phyloP scores from a whole-genome alignment of 2,329 filamentous ascomycete genomes.

The Tolypocladium pustulatum region DNA sequence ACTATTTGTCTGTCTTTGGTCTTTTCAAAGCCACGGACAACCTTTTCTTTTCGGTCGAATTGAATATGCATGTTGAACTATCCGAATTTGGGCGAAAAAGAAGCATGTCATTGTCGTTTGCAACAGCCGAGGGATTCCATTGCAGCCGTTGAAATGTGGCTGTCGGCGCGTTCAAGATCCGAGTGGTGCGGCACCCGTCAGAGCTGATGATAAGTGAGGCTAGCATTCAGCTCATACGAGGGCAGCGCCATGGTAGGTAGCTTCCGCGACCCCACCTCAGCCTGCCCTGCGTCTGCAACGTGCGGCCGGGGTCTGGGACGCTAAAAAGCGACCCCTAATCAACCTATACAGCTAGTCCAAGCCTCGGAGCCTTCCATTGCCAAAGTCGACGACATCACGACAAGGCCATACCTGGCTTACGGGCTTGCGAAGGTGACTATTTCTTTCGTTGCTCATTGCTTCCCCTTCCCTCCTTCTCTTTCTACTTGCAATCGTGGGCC shows the following conservation, averaged over 20 bases:
- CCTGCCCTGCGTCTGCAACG: background rate
- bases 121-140: too few species aligned
- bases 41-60: background rate
- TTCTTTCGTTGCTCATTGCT: background rate
- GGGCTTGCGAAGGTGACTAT: background rate
- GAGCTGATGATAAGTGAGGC: background rate
- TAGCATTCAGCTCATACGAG: too few species aligned
- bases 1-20: background rate
- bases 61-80: background rate
- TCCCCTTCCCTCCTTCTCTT: background rate
- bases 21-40: background rate
- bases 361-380: background rate
- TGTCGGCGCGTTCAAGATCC: background rate
- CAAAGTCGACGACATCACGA: background rate
- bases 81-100: background rate
- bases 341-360: background rate
- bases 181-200: background rate
- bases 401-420: background rate
- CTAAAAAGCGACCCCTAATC: background rate
- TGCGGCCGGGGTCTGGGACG: background rate
- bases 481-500: background rate
- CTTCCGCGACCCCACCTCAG: background rate
- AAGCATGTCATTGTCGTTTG: background rate
- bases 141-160: background rate
- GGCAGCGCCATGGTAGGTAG: background rate